These are phyloP conservation scores for Cytospora paraplurivora DNA, from an alignment of 2,329 filamentous ascomycete species.

Conservation along the genomic window DNA sequence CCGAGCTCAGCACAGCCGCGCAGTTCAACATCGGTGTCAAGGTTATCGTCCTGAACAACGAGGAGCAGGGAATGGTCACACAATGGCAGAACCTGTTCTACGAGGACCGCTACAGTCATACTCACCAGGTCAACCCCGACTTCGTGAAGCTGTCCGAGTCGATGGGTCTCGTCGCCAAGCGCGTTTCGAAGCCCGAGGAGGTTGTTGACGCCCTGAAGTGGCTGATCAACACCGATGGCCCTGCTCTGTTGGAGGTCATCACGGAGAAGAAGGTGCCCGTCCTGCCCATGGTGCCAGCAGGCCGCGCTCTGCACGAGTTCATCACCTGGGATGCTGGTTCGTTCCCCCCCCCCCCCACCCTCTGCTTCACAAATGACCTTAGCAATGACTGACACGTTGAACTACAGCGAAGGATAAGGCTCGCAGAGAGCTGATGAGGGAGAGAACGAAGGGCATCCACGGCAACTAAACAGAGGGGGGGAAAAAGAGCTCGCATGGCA, in stretches of 20 bases:
- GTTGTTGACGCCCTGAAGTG: slow-evolving; percentile 78
- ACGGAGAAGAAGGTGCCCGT: slow-evolving; percentile 93
- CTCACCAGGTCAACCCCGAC: slow-evolving; percentile 92
- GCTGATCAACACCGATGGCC: slow-evolving; percentile 88
- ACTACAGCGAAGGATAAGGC: slow-evolving; percentile 65
- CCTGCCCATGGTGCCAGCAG: slow-evolving; percentile 94
- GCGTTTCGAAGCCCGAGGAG: slow-evolving; percentile 74
- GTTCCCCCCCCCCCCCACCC: slow-evolving; percentile 36
- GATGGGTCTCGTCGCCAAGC: slow-evolving; percentile 80
- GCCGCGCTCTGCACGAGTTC: slow-evolving; percentile 88
- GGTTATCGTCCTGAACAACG: slow-evolving; percentile 92
- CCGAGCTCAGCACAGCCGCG: slow-evolving; percentile 87
- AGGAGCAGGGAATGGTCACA: slow-evolving; percentile 98
- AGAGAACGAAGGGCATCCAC: slow-evolving; percentile 60
- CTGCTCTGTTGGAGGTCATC: slow-evolving; percentile 87
- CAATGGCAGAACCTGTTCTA: slow-evolving; percentile 99
- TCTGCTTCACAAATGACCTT: slow-evolving; percentile 20
- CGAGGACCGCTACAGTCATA: slow-evolving; percentile 88
- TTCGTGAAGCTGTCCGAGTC: slow-evolving; percentile 92
- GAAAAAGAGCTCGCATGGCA: background rate
- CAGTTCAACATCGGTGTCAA: slow-evolving; percentile 98
- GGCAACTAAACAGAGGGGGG: slow-evolving; percentile 33
- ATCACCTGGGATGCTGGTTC: slow-evolving; percentile 80
- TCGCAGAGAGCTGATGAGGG: slow-evolving; percentile 66
- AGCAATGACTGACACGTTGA: slow-evolving; percentile 39